Evolutionary conservation across 148 eudicot genomes (phyloP).

Genomic region (Nyssa sinensis): DNA sequence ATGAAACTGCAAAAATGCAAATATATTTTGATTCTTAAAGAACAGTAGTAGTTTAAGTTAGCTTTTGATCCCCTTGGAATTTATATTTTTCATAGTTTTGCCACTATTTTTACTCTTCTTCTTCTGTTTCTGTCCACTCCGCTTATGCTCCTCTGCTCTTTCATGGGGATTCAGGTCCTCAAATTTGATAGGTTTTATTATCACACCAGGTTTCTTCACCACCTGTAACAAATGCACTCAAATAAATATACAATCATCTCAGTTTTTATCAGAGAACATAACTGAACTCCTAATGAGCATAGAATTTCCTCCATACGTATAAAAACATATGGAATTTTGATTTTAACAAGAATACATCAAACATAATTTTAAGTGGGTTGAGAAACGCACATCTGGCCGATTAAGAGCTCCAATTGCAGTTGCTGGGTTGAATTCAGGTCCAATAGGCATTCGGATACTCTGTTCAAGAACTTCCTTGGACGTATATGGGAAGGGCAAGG

Average conservation of each 20-base stretch:
- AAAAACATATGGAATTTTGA: no score
- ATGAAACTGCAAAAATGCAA: no score
- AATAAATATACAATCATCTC: neutral
- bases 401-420: slow-evolving; percentile 63
- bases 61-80: no score
- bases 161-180: slow-evolving; percentile 69
- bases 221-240: slow-evolving; percentile 46
- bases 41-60: no score
- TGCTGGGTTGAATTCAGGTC: slow-evolving; percentile 88
- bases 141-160: slow-evolving; percentile 39
- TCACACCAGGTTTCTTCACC: slow-evolving; percentile 79
- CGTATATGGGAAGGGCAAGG: slow-evolving; percentile 75
- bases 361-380: neutral
- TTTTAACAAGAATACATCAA: neutral
- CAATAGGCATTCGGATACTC: slow-evolving; percentile 85
- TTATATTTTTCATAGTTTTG: neutral
- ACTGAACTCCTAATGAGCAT: no score
- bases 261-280: neutral
- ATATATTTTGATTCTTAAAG: no score
- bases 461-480: slow-evolving; percentile 65
- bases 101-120: slow-evolving; percentile 32
- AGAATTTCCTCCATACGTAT: neutral
- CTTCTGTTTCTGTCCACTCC: slow-evolving; percentile 35
- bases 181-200: slow-evolving; percentile 68
- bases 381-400: slow-evolving; percentile 74